Percentiles rank a stretch among this genome's conserved stretches.
phyloP scores from a whole-genome alignment of 352 stramenopile genomes.

The Blastocystis sp. region DNA sequence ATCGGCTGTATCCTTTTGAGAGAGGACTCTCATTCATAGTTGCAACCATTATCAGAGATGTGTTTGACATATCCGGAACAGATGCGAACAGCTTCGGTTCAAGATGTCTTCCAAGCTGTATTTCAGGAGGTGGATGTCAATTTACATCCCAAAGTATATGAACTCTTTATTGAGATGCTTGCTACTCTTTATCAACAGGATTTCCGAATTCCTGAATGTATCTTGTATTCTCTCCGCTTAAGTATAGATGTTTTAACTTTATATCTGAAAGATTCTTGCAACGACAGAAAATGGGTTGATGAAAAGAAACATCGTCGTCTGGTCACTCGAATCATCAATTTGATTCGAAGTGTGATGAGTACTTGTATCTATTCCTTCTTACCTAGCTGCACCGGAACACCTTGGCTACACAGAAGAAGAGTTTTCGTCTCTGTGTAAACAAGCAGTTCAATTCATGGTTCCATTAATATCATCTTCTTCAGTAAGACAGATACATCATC shows the following conservation, averaged over 20 bases:
- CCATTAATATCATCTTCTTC: background rate
- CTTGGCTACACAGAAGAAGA: constrained; percentile 2
- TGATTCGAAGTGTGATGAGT: constrained; percentile 20
- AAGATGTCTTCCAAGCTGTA: background rate
- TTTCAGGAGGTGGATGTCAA: background rate
- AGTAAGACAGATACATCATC: background rate
- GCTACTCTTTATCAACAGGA: background rate
- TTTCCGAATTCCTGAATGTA: background rate
- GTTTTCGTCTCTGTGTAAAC: background rate
- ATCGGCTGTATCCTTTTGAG: background rate
- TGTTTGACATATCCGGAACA: background rate
- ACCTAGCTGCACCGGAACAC: background rate
- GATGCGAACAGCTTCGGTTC: background rate
- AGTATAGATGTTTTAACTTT: constrained; percentile 6
- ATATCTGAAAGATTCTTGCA: constrained; percentile 40
- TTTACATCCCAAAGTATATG: background rate
- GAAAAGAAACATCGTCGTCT: constrained; percentile 46
- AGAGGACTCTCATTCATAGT: background rate
- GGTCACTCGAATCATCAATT: constrained; percentile 21
- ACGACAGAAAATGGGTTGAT: constrained; percentile 5
- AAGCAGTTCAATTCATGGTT: constrained; percentile 2
- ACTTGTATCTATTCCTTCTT: background rate
- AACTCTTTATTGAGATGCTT: background rate
- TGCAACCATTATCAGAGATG: background rate
- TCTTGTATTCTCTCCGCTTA: background rate